Evolutionary conservation across 2,329 filamentous ascomycete genomes (phyloP).

Genomic region (Xylariales sp.): DNA sequence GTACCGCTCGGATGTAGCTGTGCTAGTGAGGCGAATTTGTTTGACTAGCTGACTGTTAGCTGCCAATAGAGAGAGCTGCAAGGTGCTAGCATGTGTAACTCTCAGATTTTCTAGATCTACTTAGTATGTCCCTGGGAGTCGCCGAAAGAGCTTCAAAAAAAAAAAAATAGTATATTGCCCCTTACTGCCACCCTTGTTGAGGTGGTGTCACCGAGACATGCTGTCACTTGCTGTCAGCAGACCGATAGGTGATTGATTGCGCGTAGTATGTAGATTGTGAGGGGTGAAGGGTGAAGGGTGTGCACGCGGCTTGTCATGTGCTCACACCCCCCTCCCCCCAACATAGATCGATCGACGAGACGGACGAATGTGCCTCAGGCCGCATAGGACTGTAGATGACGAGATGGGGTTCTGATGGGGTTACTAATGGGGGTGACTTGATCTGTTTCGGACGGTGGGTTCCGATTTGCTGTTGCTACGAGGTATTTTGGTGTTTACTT

Average conservation of each 20-base stretch:
- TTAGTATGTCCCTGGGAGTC: not conserved
- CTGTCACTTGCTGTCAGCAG: not conserved
- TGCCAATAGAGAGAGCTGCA: no score
- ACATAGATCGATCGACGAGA: not conserved
- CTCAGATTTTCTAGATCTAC: not conserved
- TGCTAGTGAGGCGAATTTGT: not conserved
- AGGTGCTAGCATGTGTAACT: not conserved
- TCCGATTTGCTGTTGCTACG: constrained; percentile 6
- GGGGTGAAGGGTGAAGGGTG: not conserved
- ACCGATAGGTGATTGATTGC: no score
- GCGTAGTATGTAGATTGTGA: not conserved
- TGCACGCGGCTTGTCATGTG: constrained; percentile 7
- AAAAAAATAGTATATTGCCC: not conserved
- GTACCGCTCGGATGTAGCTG: not conserved
- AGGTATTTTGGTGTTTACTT: constrained; percentile 14
- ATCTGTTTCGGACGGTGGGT: constrained; percentile 6
- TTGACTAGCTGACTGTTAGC: no score
- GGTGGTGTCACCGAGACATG: not conserved
- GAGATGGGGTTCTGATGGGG: not conserved
- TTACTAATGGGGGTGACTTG: not conserved
- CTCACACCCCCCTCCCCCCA: not conserved
- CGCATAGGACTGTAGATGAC: constrained; percentile 1
- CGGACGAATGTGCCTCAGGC: not conserved
- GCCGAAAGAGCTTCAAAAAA: not conserved
- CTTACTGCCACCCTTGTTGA: not conserved